Percentiles rank a stretch among this genome's conserved stretches.
phyloP scores from a whole-genome alignment of 2,329 filamentous ascomycete species.

The Fusarium verrucosum region DNA sequence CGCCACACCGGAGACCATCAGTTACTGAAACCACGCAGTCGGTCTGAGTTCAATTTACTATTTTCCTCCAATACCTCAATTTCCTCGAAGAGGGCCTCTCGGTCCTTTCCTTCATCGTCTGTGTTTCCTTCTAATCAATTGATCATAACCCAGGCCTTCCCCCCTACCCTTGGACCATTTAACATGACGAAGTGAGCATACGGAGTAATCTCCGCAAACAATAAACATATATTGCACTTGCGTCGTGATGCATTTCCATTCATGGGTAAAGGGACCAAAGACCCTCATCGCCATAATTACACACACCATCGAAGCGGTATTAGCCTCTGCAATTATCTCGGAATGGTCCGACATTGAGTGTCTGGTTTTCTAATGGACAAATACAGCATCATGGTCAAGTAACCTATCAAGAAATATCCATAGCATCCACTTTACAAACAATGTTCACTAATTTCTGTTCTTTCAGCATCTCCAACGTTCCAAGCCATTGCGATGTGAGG shows the following conservation, averaged over 20 bases:
- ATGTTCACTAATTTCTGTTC: too few species aligned
- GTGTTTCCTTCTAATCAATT: slow-evolving; percentile 8
- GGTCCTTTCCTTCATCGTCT: slow-evolving; percentile 29
- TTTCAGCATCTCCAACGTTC: neutral
- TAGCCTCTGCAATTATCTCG: neutral
- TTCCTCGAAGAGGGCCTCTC: slow-evolving; percentile 6
- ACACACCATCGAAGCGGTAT: neutral
- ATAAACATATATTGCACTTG: slow-evolving; percentile 14
- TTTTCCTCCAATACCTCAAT: neutral
- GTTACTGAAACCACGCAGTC: slow-evolving; percentile 14
- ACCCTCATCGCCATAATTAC: neutral
- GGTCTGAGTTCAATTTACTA: neutral
- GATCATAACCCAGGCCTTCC: slow-evolving; percentile 13
- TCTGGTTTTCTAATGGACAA: neutral
- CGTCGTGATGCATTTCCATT: slow-evolving; percentile 35
- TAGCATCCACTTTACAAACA: neutral
- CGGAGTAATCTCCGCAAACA: slow-evolving; percentile 43
- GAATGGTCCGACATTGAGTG: neutral
- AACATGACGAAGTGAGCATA: slow-evolving; percentile 22
- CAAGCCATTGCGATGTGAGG: neutral
- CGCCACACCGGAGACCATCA: slow-evolving; percentile 22
- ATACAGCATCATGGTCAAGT: neutral
- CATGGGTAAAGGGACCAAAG: slow-evolving; percentile 9
- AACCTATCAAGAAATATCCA: neutral
- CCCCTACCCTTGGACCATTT: slow-evolving; percentile 34